A percentile compares a stretch with the other conserved stretches of the same genome.
These are phyloP conservation scores for Wickerhamomyces ciferrii DNA, from an alignment of 805 yeast genomes.

Conservation along the genomic window DNA sequence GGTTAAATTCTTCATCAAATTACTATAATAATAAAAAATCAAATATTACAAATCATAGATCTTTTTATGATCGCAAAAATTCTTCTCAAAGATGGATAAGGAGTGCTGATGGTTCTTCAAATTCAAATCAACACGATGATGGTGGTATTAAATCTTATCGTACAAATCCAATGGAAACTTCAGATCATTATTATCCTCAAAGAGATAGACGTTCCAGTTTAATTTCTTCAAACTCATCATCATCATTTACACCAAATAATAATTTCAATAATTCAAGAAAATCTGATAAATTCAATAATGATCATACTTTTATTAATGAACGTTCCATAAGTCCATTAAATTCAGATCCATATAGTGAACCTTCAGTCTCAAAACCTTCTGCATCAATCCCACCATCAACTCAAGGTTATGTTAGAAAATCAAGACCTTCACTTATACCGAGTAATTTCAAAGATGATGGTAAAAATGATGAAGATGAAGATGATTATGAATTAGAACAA, in stretches of 20 bases:
- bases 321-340: not conserved
- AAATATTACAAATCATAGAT: not conserved
- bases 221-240: not conserved
- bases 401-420: not conserved
- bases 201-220: not conserved
- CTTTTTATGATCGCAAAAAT: not conserved
- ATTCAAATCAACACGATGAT: not conserved
- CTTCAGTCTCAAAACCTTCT: not conserved
- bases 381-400: not conserved
- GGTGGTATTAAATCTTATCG: not conserved
- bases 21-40: not conserved
- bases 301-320: not conserved
- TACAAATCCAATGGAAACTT: not conserved
- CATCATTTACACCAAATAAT: not conserved
- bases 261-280: not conserved
- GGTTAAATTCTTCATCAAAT: not conserved
- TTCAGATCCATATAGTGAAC: not conserved
- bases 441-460: constrained; percentile 18
- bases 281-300: not conserved
- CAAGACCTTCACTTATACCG: constrained; percentile 22
- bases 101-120: not conserved
- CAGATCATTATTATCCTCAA: not conserved
- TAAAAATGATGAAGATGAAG: constrained; percentile 15
- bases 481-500: not conserved
- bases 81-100: not conserved